A percentile compares a stretch with the other conserved stretches of the same genome.
These are phyloP conservation scores for Madurella fahalii DNA, from an alignment of 2,329 filamentous ascomycete genomes.

Conservation along the genomic window DNA sequence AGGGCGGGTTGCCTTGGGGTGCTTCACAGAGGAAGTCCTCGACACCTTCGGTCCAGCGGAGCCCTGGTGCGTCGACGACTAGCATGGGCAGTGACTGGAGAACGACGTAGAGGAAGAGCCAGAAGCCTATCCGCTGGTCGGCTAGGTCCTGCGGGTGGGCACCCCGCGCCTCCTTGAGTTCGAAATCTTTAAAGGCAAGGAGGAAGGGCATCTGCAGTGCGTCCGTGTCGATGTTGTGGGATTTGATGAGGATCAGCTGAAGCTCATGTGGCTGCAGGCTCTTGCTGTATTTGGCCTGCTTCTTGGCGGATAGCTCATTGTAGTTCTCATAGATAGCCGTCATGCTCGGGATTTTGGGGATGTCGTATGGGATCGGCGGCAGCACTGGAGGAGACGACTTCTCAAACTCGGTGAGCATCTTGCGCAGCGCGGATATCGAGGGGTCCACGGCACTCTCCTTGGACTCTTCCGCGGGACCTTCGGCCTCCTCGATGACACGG, in stretches of 20 bases:
- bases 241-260: constrained; percentile 69
- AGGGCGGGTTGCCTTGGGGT: constrained; percentile 67
- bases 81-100: constrained; percentile 75
- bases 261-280: constrained; percentile 77
- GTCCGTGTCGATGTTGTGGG: constrained; percentile 73
- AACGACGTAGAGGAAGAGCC: constrained; percentile 77
- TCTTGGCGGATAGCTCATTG: constrained; percentile 62
- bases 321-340: constrained; percentile 62
- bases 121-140: constrained; percentile 70
- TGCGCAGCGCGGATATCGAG: constrained; percentile 66
- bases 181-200: constrained; percentile 66
- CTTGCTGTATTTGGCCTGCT: constrained; percentile 67
- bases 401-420: constrained; percentile 83
- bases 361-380: constrained; percentile 86
- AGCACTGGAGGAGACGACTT: constrained; percentile 83
- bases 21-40: constrained; percentile 81
- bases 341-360: constrained; percentile 72
- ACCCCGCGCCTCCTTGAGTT: constrained; percentile 62
- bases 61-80: constrained; percentile 68
- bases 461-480: constrained; percentile 48
- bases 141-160: constrained; percentile 62
- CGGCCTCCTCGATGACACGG: constrained; percentile 66
- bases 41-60: constrained; percentile 65
- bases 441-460: constrained; percentile 44
- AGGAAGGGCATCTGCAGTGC: constrained; percentile 58